A percentile compares a stretch with the other conserved stretches of the same genome.
Evolutionary conservation across 2,329 filamentous ascomycete genomes (phyloP).

Genomic region (Beauveria medogensis): DNA sequence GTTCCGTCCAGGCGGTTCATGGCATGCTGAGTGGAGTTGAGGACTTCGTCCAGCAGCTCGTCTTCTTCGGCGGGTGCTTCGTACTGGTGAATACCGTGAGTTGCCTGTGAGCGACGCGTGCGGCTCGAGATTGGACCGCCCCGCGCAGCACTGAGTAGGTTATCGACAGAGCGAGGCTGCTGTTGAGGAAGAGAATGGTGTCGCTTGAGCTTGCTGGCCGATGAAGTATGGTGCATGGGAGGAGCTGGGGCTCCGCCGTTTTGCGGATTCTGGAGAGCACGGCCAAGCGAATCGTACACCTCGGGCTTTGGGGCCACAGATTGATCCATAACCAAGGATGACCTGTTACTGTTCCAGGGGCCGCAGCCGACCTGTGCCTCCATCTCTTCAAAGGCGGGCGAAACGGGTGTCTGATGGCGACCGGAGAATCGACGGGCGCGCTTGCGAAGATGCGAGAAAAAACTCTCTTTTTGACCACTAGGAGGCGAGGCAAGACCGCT

Average conservation of each 20-base stretch:
- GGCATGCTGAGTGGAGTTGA: constrained; percentile 68
- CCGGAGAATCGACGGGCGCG: constrained; percentile 87
- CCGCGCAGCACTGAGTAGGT: constrained; percentile 48
- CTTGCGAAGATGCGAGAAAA: constrained; percentile 95
- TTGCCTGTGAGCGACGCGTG: constrained; percentile 68
- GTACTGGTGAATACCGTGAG: constrained; percentile 71
- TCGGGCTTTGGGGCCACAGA: constrained; percentile 44
- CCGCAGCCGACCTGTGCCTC: constrained; percentile 90
- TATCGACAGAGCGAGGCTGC: constrained; percentile 56
- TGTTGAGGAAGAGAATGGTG: constrained; percentile 58
- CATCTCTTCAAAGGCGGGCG: constrained; percentile 74
- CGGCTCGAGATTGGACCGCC: constrained; percentile 65
- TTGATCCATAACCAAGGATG: constrained; percentile 70
- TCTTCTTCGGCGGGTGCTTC: constrained; percentile 96
- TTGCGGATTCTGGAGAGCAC: constrained; percentile 47
- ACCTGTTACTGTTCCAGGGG: constrained; percentile 80
- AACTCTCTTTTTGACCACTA: constrained; percentile 81
- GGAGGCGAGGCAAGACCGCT: constrained; percentile 68
- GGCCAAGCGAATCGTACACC: constrained; percentile 53
- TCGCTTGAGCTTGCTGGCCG: constrained; percentile 48
- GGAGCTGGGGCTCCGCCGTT: constrained; percentile 34
- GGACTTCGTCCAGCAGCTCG: constrained; percentile 83
- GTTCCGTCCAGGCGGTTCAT: constrained; percentile 59
- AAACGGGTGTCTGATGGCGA: constrained; percentile 73
- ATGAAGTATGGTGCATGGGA: constrained; percentile 41